Evolutionary conservation across 2,329 filamentous ascomycete species (phyloP).

Genomic region (Phialophora macrospora): DNA sequence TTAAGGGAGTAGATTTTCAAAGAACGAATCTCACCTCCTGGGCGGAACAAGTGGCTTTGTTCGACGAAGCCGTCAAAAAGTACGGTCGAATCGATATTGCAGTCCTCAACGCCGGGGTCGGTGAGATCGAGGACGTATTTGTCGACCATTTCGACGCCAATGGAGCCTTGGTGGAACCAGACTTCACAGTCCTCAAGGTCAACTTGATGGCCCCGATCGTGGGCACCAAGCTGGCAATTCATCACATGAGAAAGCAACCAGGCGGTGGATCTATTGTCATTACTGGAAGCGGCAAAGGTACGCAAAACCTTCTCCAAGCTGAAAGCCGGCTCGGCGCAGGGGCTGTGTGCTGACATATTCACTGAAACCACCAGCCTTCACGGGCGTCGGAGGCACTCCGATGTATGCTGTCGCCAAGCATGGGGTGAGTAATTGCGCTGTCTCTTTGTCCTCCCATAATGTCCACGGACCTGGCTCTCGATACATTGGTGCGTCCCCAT

Average conservation of each 20-base stretch:
- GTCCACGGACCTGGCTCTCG: not conserved
- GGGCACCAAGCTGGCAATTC: slow-evolving; percentile 3
- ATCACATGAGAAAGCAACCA: slow-evolving; percentile 3
- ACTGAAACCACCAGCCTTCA: not conserved
- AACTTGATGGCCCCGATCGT: slow-evolving; percentile 7
- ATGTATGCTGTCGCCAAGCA: not conserved
- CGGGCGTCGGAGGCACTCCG: not conserved
- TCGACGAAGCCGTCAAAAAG: not conserved
- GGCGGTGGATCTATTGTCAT: not conserved
- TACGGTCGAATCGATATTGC: not conserved
- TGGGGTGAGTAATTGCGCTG: not conserved
- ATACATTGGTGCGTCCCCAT: not conserved
- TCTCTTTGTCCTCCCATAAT: not conserved
- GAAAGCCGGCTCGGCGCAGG: not conserved
- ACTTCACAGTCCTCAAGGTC: slow-evolving; percentile 3
- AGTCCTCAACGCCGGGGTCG: not conserved
- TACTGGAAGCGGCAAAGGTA: not conserved
- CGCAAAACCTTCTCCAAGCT: no score
- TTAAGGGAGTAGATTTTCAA: not conserved
- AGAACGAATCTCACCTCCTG: not conserved
- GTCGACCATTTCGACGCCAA: not conserved
- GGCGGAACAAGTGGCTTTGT: not conserved
- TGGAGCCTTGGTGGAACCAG: not conserved
- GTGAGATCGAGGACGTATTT: not conserved
- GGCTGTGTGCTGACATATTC: not conserved